phyloP scores from a whole-genome alignment of 2,329 filamentous ascomycete species.

The Ascocoryne sarcoides region DNA sequence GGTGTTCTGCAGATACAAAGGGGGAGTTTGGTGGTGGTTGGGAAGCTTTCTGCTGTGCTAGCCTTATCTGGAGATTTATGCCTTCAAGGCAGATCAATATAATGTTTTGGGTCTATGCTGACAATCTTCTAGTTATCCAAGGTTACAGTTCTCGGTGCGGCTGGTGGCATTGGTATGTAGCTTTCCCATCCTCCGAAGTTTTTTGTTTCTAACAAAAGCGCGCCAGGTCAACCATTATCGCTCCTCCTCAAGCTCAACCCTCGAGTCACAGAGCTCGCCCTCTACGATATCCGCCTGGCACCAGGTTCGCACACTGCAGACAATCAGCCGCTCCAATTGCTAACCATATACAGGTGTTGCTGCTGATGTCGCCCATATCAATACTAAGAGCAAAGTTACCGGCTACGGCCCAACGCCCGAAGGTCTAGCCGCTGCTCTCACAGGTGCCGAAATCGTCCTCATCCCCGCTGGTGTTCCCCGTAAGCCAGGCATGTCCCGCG shows the following conservation, averaged over 20 bases:
- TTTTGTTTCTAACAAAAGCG: background rate
- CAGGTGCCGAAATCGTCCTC: slow-evolving; percentile 85
- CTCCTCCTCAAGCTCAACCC: slow-evolving; percentile 99
- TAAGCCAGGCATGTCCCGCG: slow-evolving; percentile 95
- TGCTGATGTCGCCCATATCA: slow-evolving; percentile 96
- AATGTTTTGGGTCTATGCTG: too few species aligned
- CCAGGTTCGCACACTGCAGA: slow-evolving; percentile 57
- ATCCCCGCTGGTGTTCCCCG: slow-evolving; percentile 98
- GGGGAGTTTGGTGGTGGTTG: background rate
- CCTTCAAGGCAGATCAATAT: slow-evolving; percentile 9
- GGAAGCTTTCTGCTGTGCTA: background rate
- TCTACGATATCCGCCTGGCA: slow-evolving; percentile 94
- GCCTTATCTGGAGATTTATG: too few species aligned
- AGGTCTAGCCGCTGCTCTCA: slow-evolving; percentile 71
- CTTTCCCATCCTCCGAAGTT: background rate
- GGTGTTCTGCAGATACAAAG: too few species aligned
- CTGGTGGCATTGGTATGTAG: slow-evolving; percentile 74
- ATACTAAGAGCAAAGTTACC: slow-evolving; percentile 92
- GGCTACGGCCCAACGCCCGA: slow-evolving; percentile 74
- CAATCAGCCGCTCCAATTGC: too few species aligned
- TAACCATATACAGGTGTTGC: slow-evolving; percentile 66
- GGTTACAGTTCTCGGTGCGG: slow-evolving; percentile 93
- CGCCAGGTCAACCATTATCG: slow-evolving; percentile 76
- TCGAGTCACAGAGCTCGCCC: slow-evolving; percentile 76
- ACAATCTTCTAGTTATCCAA: slow-evolving; percentile 71